These are phyloP conservation scores for Aspergillus panamensis DNA, from an alignment of 495 filamentous ascomycete species.

Conservation along the genomic window DNA sequence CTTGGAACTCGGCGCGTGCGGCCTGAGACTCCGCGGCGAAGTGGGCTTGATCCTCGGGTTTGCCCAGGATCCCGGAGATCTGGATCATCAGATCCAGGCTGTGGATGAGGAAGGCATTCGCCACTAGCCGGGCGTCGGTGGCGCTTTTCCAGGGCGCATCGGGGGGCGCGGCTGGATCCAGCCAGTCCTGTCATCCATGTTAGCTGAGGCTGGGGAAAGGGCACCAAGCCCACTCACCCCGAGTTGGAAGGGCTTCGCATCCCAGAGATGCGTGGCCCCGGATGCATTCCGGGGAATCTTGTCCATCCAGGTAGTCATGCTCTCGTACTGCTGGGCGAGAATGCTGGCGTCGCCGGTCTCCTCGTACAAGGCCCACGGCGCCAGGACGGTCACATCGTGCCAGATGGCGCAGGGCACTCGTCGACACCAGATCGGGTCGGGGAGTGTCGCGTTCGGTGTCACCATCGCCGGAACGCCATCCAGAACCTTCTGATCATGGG, in stretches of 20 bases:
- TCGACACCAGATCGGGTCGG: constrained; percentile 21
- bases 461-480: constrained; percentile 28
- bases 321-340: constrained; percentile 37
- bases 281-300: background rate
- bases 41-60: constrained; percentile 20
- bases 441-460: constrained; percentile 32
- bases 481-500: constrained; percentile 32
- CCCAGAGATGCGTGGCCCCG: background rate
- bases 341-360: constrained; percentile 40
- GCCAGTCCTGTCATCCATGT: background rate
- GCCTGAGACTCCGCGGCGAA: constrained; percentile 25
- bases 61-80: constrained; percentile 24
- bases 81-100: constrained; percentile 34
- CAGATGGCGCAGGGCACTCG: constrained; percentile 40
- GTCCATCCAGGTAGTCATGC: constrained; percentile 46
- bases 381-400: constrained; percentile 47
- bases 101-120: constrained; percentile 51
- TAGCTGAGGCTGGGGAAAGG: background rate
- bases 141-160: constrained; percentile 3
- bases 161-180: background rate
- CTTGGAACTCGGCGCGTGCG: constrained; percentile 36
- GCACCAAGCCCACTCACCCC: background rate
- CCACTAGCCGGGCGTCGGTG: constrained; percentile 42
- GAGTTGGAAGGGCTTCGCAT: background rate
- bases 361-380: constrained; percentile 45